Evolutionary conservation across 805 yeast genomes (phyloP), one percentile per base, ranked within the genome.

Genomic region (Teunomyces cretensis): DNA sequence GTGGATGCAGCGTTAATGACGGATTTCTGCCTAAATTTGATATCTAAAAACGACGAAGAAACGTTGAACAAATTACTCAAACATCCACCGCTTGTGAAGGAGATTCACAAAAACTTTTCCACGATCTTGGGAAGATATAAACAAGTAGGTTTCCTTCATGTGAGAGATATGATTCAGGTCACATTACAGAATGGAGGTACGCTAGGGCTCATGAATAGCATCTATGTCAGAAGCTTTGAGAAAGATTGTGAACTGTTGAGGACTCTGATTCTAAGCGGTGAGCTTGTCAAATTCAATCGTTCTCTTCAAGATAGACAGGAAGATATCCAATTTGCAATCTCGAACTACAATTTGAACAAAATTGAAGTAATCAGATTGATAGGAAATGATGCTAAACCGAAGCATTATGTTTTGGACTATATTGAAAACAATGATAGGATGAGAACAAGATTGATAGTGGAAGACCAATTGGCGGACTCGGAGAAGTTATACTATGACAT

Each of bases 401-500:
- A 50, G 3, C 56, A 49, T 6, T 83, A 83, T 76, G 60, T 72
- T 2, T 62, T 88, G 8, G 95, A 87, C 57, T 75, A 77, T 26
- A 80, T 84, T 41, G 96, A 88, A 58, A 86, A 88, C 28, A 68
- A 74, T 24, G 81, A 83, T 52, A 66, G 92, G 50, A 84, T 80
- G 78, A 70, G 91, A 48, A 81, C 75, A 46, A 68, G 86, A 46
- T 57, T 88, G 38, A 60, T 84, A 4, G 77, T 80, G 14, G 81
- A 78, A 45, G 78, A 76, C 45, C 78, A 78, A 33, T 49, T 73
- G 6, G 64, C 72, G 1, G 74, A 70, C 9, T 68, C 74, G 8
- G 76, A 78, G 44, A 68, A 68, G 41, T 53, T 78, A 9, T 60
- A 73, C 0, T 74, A 74, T 43, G 63, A 63, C 22, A 62, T 72